Evolutionary conservation across 192 early-diverging fungal species (phyloP), one percentile per base, ranked within the genome.

Genomic region (Neocallimastix lanati): DNA sequence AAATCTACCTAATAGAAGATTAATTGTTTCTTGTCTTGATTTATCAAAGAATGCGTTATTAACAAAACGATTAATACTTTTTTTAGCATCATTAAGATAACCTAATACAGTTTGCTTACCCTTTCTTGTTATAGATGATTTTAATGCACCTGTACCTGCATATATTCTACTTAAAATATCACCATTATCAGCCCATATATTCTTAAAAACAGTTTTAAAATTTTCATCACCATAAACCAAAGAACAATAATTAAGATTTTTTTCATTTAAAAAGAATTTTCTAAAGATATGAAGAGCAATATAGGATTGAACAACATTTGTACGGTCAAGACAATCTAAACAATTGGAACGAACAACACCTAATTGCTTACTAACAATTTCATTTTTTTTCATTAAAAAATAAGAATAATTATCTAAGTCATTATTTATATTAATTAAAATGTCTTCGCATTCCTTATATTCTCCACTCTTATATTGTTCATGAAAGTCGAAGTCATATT

Each of bases 21-120:
- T 96, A 78, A 99, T 98, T 25, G 93, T 90, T 83, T 94, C 93
- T 83, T 99, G 98, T 78, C 94, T 93, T 40, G 88, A 88, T 80
- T 95, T 95, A 86, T 99, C 98, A 81, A 95, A 92, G 80, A 99
- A 96, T 80, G 95, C 97, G 85, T 96, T 96, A 83, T 96, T 95
- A 82, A 94, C 93, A 81, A 99, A 93, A 15, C 98, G 88, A 81
- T 94, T 96, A 76, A 95, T 90, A 27, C 94, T 94, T 80, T 97
- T 97, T 7, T 93, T 92, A 21, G 96, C 95, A 83, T 98, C 96
- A 80, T 95, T 93, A 28, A 99, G 78, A 58, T 96, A 90, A 37
- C 93, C 93, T 38, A 89, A 83, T 78, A 95, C 84, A 15, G 94
- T 95, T 76, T 90, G 86, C 80, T 97, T 98, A 76, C 96, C 96